Percentiles rank a stretch among this genome's conserved stretches.
phyloP scores from a whole-genome alignment of 2,329 filamentous ascomycete genomes.

The Curvularia verruculosa region DNA sequence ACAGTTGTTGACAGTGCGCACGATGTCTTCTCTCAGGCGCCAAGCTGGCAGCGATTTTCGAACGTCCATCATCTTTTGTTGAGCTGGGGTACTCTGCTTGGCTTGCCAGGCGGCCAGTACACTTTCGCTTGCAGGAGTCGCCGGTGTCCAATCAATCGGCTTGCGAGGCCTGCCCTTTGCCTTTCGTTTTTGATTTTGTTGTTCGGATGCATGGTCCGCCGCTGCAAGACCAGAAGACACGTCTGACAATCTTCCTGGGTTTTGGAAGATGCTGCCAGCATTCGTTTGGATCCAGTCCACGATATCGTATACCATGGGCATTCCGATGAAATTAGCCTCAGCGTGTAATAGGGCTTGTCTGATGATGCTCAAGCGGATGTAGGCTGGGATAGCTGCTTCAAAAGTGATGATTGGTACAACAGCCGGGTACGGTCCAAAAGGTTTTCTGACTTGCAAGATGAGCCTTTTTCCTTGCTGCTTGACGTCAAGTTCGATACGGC shows the following conservation, averaged over 20 bases:
- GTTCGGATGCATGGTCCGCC: conserved; percentile 47
- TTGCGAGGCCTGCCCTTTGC: conserved; percentile 46
- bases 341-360: conserved; percentile 77
- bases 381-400: conserved; percentile 75
- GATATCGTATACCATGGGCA: conserved; percentile 89
- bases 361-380: conserved; percentile 89
- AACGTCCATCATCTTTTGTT: conserved; percentile 76
- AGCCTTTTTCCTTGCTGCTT: conserved; percentile 54
- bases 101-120: conserved; percentile 69
- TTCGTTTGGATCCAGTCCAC: conserved; percentile 91
- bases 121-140: conserved; percentile 63
- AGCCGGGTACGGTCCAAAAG: conserved; percentile 72
- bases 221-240: conserved; percentile 76
- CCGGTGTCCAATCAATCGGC: conserved; percentile 68
- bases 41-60: conserved; percentile 84
- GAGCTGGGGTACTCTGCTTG: conserved; percentile 67
- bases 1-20: conserved; percentile 74
- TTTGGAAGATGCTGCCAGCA: conserved; percentile 79
- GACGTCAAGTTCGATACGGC: conserved; percentile 70
- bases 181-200: conserved; percentile 21
- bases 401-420: conserved; percentile 72
- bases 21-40: conserved; percentile 77
- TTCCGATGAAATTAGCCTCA: conserved; percentile 72
- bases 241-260: conserved; percentile 81
- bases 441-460: conserved; percentile 70